Evolutionary conservation across 169 alveolate genomes (phyloP).

Genomic region (Plasmodium coatneyi): DNA sequence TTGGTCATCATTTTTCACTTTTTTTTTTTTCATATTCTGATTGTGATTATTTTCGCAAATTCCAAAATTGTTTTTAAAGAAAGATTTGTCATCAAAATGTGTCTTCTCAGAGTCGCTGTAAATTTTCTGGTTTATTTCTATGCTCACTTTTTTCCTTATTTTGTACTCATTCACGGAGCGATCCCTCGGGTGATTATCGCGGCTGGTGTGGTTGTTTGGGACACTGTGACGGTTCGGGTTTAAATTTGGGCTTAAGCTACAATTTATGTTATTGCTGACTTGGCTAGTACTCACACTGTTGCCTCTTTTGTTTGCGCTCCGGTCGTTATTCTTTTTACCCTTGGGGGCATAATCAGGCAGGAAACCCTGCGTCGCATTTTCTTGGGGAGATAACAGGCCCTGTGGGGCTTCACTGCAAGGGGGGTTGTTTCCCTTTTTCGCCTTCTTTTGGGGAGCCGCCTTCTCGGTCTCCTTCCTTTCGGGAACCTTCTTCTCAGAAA

Average conservation of each 20-base stretch:
- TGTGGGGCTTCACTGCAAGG: background rate
- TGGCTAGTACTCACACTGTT: background rate
- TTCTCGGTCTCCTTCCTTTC: background rate
- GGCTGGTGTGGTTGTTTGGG: background rate
- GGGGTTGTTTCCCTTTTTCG: background rate
- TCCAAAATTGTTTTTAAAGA: slow-evolving; percentile 6
- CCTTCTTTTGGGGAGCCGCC: background rate
- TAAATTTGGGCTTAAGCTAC: background rate
- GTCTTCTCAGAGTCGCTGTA: slow-evolving; percentile 66
- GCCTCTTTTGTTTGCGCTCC: background rate
- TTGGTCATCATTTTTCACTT: slow-evolving; percentile 58
- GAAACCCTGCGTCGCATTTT: background rate
- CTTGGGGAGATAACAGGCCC: background rate
- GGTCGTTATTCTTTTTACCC: slow-evolving; percentile 2
- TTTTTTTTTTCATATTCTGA: slow-evolving; percentile 18
- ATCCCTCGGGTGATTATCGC: background rate
- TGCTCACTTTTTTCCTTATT: slow-evolving; percentile 63
- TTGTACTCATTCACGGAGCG: slow-evolving; percentile 52
- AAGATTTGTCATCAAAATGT: slow-evolving; percentile 18
- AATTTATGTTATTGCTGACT: background rate
- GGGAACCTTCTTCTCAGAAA: background rate
- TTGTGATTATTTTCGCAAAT: slow-evolving; percentile 27
- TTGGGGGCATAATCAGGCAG: background rate
- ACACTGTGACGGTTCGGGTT: background rate
- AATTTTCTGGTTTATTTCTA: slow-evolving; percentile 65